Base-by-base conservation (phyloP, 2,329 filamentous ascomycete species). In the Alternaria tenuissima region DNA sequence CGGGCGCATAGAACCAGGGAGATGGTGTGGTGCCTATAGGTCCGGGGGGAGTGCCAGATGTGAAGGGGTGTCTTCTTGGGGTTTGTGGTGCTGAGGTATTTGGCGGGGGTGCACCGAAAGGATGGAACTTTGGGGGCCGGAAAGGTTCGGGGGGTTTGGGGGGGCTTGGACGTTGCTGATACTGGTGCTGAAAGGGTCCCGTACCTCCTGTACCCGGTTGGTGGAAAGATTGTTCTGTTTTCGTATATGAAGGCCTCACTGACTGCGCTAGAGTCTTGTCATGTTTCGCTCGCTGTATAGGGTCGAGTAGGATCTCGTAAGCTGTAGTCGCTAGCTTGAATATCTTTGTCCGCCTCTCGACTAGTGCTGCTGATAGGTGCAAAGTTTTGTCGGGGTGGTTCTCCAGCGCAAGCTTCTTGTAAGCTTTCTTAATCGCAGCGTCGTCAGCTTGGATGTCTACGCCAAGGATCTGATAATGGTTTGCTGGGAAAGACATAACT, bases 371-470 rank as follows among this genome's bases (percentile, higher is more conserved):
- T 7, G 57, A 44, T 16, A 63, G n/a, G 36, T 57, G 46, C n/a
- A 44, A 16, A 2, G 57, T 61, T 28, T 63, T 63, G 49, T 63
- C 57, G 7, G 61, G 61, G 8, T 63, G 57, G 26, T 61, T 52
- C 11, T 16, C 12, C 2, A 60, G 44, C 11, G 53, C 61, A 6
- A 49, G 26, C 4, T 18, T 38, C 38, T 12, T 49, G 18, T 61
- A 61, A n/a, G 57, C 57, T 38, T 52, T 57, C 20, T 43, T 60
- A 32, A 63, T 54, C 0, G 34, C 41, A n/a, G 53, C 34, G 7
- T 48, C 30, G 32, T 54, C 22, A 16, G 48, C 61, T 8, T 28
- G 38, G 18, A 28, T 14, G 8, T 28, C 28, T n/a, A 57, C 36
- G 6, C 38, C 34, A 3, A 61, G 57, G 3, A 52, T 7, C n/a